phyloP scores from a whole-genome alignment of 2,329 filamentous ascomycete genomes.

The Colletotrichum sp. region DNA sequence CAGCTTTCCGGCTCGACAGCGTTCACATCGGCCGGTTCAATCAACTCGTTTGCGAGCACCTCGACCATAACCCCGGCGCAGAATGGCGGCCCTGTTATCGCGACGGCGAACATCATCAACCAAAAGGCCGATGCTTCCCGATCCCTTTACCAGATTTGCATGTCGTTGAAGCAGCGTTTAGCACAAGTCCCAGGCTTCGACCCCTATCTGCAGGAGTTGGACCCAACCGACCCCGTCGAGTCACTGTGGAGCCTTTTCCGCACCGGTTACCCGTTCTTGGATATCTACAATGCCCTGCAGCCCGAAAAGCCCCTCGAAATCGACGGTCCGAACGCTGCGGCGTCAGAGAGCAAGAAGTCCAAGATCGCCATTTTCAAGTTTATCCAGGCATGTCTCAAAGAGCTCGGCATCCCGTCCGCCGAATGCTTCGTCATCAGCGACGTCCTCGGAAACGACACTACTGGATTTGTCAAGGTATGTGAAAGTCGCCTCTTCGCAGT shows the following conservation, averaged over 20 bases:
- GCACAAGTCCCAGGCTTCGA: constrained; percentile 85
- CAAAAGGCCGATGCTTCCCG: constrained; percentile 89
- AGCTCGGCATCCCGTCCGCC: constrained; percentile 77
- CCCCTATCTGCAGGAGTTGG: constrained; percentile 73
- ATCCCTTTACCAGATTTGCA: constrained; percentile 94
- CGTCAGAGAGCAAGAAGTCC: constrained; percentile 74
- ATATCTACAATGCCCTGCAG: constrained; percentile 85
- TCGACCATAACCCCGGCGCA: constrained; percentile 45
- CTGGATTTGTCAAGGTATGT: constrained; percentile 90
- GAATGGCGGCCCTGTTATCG: constrained; percentile 68
- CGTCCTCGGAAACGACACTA: constrained; percentile 92
- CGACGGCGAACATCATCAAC: constrained; percentile 95
- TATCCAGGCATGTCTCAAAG: constrained; percentile 84
- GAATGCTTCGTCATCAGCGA: constrained; percentile 94
- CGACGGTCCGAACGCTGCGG: constrained; percentile 59
- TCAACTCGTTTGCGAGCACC: constrained; percentile 52
- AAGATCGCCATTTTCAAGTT: constrained; percentile 94
- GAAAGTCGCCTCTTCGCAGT: neutral
- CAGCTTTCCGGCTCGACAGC: constrained; percentile 68
- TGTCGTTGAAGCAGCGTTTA: constrained; percentile 81
- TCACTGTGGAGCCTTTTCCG: constrained; percentile 89
- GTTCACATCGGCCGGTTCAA: constrained; percentile 57
- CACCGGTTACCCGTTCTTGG: constrained; percentile 81
- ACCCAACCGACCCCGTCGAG: constrained; percentile 79
- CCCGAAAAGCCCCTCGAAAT: constrained; percentile 73